phyloP scores from a whole-genome alignment of 139 green algal genomes.

The Auxenochlorella pyrenoidosa region DNA sequence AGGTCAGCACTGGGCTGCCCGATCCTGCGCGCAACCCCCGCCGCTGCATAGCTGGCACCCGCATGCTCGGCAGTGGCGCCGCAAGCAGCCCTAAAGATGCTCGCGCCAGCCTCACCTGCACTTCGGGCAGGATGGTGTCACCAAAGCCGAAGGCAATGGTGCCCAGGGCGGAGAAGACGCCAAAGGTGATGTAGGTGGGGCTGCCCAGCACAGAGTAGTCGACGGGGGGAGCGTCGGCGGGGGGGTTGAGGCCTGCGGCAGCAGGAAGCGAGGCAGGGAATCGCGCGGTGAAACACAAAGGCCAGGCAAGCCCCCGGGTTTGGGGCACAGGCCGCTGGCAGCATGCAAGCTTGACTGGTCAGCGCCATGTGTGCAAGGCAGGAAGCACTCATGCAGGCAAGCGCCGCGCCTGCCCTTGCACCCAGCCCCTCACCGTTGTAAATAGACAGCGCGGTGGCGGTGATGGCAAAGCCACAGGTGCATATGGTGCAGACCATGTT shows the following conservation, averaged over 20 bases:
- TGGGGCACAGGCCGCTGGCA: too few species aligned
- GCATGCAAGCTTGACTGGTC: too few species aligned
- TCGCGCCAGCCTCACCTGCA: constrained; percentile 23
- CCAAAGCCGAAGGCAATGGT: constrained; percentile 58
- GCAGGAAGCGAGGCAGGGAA: not conserved
- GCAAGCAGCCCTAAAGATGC: too few species aligned
- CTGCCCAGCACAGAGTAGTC: not conserved
- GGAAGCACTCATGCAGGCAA: too few species aligned
- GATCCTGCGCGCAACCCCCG: too few species aligned
- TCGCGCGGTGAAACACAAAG: too few species aligned
- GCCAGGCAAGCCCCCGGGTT: too few species aligned
- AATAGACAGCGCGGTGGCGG: constrained; percentile 41
- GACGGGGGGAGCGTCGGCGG: not conserved
- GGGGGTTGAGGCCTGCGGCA: constrained; percentile 17
- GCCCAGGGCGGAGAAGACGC: constrained; percentile 47
- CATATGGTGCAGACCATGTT: constrained; percentile 57
- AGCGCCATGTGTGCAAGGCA: too few species aligned
- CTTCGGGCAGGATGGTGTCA: constrained; percentile 56
- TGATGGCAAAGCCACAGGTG: constrained; percentile 44
- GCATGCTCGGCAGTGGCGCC: too few species aligned
- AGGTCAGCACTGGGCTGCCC: too few species aligned
- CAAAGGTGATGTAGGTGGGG: constrained; percentile 29
- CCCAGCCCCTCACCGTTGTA: constrained; percentile 35
- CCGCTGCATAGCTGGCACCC: too few species aligned
- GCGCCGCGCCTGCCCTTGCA: too few species aligned